These are phyloP conservation scores for Nigrospora sphaerica DNA, from an alignment of 2,329 filamentous ascomycete species.

Conservation along the genomic window DNA sequence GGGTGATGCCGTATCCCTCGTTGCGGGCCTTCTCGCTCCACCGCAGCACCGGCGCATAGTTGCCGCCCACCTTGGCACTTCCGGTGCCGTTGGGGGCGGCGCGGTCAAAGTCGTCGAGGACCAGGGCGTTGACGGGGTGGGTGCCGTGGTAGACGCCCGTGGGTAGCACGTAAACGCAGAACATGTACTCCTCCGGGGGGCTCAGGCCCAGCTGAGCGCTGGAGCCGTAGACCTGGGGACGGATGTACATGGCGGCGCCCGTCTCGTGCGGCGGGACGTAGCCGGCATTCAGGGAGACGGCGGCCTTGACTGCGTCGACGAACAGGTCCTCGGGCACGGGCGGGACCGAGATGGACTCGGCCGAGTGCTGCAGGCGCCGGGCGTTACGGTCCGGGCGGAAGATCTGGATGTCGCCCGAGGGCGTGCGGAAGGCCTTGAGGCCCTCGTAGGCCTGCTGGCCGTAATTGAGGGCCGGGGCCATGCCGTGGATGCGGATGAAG, in stretches of 20 bases:
- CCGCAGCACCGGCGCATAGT: conserved; percentile 86
- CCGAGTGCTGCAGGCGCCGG: conserved; percentile 74
- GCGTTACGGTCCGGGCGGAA: conserved; percentile 89
- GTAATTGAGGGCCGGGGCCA: conserved; percentile 94
- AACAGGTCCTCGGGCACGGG: conserved; percentile 72
- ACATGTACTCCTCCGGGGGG: conserved; percentile 87
- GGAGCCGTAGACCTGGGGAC: conserved; percentile 81
- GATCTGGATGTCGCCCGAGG: conserved; percentile 67
- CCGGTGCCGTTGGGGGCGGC: conserved; percentile 88
- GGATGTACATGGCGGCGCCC: conserved; percentile 86
- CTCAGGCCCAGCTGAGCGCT: conserved; percentile 80
- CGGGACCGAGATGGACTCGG: conserved; percentile 76
- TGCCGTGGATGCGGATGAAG: conserved; percentile 83
- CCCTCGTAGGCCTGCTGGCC: conserved; percentile 97
- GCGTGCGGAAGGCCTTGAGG: conserved; percentile 88
- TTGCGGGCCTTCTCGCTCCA: conserved; percentile 76
- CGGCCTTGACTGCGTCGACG: conserved; percentile 66
- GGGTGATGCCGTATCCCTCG: conserved; percentile 85
- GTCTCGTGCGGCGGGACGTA: conserved; percentile 87
- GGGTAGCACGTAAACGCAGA: conserved; percentile 83
- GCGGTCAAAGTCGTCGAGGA: conserved; percentile 90
- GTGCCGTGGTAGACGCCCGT: conserved; percentile 92
- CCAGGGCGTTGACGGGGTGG: conserved; percentile 77
- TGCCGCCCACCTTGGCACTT: conserved; percentile 88
- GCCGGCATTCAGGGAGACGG: conserved; percentile 81